Evolutionary conservation across 768 basidiomycete genomes (phyloP).

Genomic region (Terana coerulea): DNA sequence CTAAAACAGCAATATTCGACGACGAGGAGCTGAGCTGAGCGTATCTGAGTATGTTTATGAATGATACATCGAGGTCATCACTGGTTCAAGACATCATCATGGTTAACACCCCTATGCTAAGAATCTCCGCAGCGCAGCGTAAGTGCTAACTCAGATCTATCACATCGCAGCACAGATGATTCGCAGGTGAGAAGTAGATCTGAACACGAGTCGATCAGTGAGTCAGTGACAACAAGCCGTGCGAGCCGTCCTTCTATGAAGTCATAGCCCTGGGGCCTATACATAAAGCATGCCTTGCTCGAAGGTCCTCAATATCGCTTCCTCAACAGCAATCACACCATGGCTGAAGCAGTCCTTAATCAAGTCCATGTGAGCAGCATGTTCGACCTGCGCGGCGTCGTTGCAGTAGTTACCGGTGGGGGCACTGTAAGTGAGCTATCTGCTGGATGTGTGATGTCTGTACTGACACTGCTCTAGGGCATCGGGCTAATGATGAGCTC

Average conservation of each 20-base stretch:
- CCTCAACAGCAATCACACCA: not conserved
- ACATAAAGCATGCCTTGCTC: not conserved
- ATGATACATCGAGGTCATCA: no score
- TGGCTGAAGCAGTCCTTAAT: constrained; percentile 28
- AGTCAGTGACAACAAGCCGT: no score
- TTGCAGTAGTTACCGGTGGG: constrained; percentile 44
- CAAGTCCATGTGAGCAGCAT: constrained; percentile 33
- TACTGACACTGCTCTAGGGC: constrained; percentile 26
- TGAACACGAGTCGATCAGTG: no score
- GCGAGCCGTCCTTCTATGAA: no score
- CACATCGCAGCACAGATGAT: no score
- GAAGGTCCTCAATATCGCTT: no score
- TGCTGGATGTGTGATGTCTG: not conserved
- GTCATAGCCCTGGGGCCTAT: not conserved
- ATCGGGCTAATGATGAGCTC: constrained; percentile 50
- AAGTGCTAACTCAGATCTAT: no score
- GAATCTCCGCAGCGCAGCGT: no score
- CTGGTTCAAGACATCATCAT: no score
- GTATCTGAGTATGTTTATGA: no score
- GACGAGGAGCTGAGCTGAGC: constrained; percentile 47
- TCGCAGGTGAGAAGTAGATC: no score
- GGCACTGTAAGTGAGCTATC: constrained; percentile 30
- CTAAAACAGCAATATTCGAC: constrained; percentile 72
- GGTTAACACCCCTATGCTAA: no score
- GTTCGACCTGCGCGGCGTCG: constrained; percentile 42